These are phyloP conservation scores for Penstemon newberryi DNA, from an alignment of 257 asterid species.

Conservation along the genomic window DNA sequence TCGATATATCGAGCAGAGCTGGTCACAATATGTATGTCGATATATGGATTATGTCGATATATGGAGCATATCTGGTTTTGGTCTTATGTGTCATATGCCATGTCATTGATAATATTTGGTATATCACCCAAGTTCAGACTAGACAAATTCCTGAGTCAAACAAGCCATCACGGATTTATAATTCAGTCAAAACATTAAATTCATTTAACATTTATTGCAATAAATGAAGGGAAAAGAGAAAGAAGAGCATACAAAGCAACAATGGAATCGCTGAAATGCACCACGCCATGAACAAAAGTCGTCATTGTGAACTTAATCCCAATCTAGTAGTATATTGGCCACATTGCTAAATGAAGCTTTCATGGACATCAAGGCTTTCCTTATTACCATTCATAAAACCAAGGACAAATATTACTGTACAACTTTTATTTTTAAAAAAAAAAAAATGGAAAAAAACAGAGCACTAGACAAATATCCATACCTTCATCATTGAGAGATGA, in stretches of 20 bases:
- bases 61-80: too few relatives aligned
- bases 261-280: constrained; percentile 68
- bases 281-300: constrained; percentile 97
- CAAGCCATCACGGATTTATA: neutral
- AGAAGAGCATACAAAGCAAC: constrained; percentile 69
- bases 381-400: constrained; percentile 34
- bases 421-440: too few relatives aligned
- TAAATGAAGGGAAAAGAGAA: neutral
- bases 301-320: constrained; percentile 78
- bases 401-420: too few relatives aligned
- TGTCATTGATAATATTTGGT: too few relatives aligned
- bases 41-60: too few relatives aligned
- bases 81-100: too few relatives aligned
- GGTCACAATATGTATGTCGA: too few relatives aligned
- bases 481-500: constrained; percentile 62
- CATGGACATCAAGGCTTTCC: constrained; percentile 76
- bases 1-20: too few relatives aligned
- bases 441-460: too few relatives aligned
- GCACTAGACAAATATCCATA: neutral
- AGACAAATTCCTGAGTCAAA: constrained; percentile 71
- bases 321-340: constrained; percentile 75
- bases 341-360: constrained; percentile 85
- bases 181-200: neutral
- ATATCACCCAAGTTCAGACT: constrained; percentile 69
- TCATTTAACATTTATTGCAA: neutral